Base-by-base conservation (phyloP, 1,284 basidiomycete species). In the Tilletia setariae region DNA sequence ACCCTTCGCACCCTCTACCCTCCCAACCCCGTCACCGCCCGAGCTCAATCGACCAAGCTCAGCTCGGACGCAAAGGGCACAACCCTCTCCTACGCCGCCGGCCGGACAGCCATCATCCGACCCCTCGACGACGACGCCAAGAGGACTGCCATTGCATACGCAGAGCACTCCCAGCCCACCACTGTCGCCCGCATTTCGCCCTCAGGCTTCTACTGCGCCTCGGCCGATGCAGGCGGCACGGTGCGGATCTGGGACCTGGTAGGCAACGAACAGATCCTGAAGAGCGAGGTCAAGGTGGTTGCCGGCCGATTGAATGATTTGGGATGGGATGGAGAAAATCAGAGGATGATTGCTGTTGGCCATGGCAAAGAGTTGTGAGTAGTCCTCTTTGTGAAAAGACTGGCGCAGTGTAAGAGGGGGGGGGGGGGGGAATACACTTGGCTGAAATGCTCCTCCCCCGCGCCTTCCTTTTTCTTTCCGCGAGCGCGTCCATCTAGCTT, bases 281-380 rank as follows among this genome's bases (percentile, higher is more conserved):
- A 96, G 92, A 73, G 73, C 44, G 69, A 81, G 56, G 68, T 75
- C 78, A 91, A 89, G 79, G 91, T 90, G 9, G 85, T 98, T 53
- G 88, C 89, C 1, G 94, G 93, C 1, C 87, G 87, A 68, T 88
- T 98, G 77, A 94, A 94, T 77, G 96, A 98, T 84, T 87, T 98
- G 4, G 90, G 90, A 23, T 98, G 94, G 94, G 96, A 98, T 79
- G 91, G 91, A 2, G 96, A 98, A 83, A 79, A 76, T 66, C 96
- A 98, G 84, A 88, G 96, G 16, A 90, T 99, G 74, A 91, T 98
- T 64, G 93, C 90, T 19, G 95, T 94, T n/a, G 96, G 96, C 63
- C 93, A 97, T 72, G 95, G 95, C 49, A 87, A 89, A 72, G 94
- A 94, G 79, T 91, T 90, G 90, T 53, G 51, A 53, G 51, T 53